A percentile compares a stretch with the other conserved stretches of the same genome.
These are phyloP conservation scores for Xylariaceae sp. DNA, from an alignment of 2,329 filamentous ascomycete genomes.

Conservation along the genomic window DNA sequence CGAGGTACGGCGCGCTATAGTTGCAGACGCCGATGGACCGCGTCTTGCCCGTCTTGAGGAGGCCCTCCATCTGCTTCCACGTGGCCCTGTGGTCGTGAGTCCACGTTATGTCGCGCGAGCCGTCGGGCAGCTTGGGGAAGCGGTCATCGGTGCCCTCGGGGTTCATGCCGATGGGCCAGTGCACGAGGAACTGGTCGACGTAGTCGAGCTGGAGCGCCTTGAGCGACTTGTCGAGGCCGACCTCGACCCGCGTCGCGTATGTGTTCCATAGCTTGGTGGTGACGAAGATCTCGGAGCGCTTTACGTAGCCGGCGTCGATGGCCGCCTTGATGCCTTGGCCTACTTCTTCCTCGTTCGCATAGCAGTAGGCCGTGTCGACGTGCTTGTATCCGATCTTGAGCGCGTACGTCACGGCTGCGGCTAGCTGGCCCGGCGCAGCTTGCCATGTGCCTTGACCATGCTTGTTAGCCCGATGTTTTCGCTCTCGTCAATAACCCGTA, in stretches of 20 bases:
- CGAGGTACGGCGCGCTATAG: slow-evolving; percentile 54
- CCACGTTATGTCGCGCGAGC: slow-evolving; percentile 66
- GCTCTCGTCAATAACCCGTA: not conserved
- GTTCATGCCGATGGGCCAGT: slow-evolving; percentile 82
- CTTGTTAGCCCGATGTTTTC: slow-evolving; percentile 6
- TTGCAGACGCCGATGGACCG: slow-evolving; percentile 54
- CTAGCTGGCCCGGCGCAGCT: slow-evolving; percentile 54
- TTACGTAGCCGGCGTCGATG: slow-evolving; percentile 62
- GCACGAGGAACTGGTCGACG: slow-evolving; percentile 76
- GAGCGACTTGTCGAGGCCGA: slow-evolving; percentile 68
- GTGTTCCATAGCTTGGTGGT: slow-evolving; percentile 84
- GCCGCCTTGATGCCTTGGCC: slow-evolving; percentile 72
- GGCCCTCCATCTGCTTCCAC: slow-evolving; percentile 71
- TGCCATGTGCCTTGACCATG: slow-evolving; percentile 60
- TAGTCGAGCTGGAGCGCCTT: slow-evolving; percentile 72
- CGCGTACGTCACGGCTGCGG: slow-evolving; percentile 54
- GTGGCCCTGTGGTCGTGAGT: slow-evolving; percentile 68
- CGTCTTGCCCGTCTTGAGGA: slow-evolving; percentile 56
- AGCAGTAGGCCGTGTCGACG: slow-evolving; percentile 71
- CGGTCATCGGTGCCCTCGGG: slow-evolving; percentile 67
- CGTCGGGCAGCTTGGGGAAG: slow-evolving; percentile 71
- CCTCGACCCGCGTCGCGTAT: slow-evolving; percentile 65
- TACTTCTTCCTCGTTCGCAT: slow-evolving; percentile 79
- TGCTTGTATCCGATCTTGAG: slow-evolving; percentile 55
- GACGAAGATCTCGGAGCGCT: slow-evolving; percentile 76